A percentile compares a stretch with the other conserved stretches of the same genome.
These are phyloP conservation scores for Vitis cinerea DNA, from an alignment of 164 flowering plant genomes.

Conservation along the genomic window DNA sequence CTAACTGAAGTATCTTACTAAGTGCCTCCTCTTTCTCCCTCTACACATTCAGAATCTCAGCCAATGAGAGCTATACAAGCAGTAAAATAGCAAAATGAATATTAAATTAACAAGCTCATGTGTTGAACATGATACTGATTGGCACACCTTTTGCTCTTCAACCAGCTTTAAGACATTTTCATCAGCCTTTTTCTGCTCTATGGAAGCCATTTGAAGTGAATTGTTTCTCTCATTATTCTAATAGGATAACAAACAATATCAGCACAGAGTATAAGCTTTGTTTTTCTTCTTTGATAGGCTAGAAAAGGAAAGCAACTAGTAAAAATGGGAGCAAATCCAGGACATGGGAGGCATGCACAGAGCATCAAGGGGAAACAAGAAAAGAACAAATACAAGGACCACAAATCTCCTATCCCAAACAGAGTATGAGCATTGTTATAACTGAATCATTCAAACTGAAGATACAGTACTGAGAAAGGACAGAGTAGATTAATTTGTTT, in stretches of 20 bases:
- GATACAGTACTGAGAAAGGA: too few species aligned
- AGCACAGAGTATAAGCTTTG: slow-evolving; percentile 4
- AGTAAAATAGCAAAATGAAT: neutral
- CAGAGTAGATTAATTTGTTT: too few species aligned
- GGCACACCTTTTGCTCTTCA: slow-evolving; percentile 60
- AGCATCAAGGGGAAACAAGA: too few species aligned
- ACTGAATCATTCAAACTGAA: too few species aligned
- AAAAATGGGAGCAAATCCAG: neutral
- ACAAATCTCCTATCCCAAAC: too few species aligned
- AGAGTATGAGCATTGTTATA: too few species aligned
- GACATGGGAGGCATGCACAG: too few species aligned
- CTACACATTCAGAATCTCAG: slow-evolving; percentile 29
- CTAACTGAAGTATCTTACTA: slow-evolving; percentile 43
- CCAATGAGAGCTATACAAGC: slow-evolving; percentile 7
- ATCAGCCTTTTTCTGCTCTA: slow-evolving; percentile 66
- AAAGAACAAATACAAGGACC: too few species aligned
- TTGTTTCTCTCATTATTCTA: slow-evolving; percentile 49
- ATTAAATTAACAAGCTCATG: neutral
- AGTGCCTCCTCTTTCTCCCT: slow-evolving; percentile 61
- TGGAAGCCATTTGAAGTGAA: slow-evolving; percentile 50
- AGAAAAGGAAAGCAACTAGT: neutral
- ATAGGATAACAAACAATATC: slow-evolving; percentile 6
- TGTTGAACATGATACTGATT: neutral
- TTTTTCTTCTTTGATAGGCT: neutral
- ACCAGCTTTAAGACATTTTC: slow-evolving; percentile 58